These are phyloP conservation scores for Yarrowia deformans DNA, from an alignment of 805 yeast genomes.

Conservation along the genomic window DNA sequence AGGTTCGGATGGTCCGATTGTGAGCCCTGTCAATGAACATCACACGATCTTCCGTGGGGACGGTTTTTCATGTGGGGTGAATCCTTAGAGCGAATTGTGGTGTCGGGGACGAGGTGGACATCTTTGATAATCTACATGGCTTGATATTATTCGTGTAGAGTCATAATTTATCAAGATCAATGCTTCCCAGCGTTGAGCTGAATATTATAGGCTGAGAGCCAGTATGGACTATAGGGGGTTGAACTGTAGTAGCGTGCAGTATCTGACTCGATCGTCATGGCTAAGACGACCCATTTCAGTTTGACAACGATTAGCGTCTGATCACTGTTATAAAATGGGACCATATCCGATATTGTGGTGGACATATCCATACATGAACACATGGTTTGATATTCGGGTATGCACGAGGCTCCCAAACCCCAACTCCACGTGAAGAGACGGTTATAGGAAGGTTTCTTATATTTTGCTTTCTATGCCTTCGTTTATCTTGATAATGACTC, in stretches of 20 bases:
- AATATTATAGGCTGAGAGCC: no score
- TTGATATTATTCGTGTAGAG: not conserved
- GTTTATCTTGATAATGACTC: no score
- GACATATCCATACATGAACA: conserved; percentile 22
- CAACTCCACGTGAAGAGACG: not conserved
- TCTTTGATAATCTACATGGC: not conserved
- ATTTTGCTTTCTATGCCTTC: not conserved
- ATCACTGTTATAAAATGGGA: not conserved
- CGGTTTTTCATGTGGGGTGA: not conserved
- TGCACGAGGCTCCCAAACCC: not conserved
- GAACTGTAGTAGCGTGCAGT: no score
- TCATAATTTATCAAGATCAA: not conserved
- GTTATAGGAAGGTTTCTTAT: not conserved
- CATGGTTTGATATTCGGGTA: conserved; percentile 12
- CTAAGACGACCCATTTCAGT: conserved; percentile 2
- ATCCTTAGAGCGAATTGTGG: not conserved
- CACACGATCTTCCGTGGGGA: conserved; percentile 7
- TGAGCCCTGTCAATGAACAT: not conserved
- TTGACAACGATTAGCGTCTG: not conserved
- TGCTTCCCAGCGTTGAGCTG: no score
- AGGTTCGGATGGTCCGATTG: conserved; percentile 29
- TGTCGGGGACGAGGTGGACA: not conserved
- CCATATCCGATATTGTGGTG: conserved; percentile 19
- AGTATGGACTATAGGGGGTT: no score
- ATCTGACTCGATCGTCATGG: not conserved